phyloP scores from a whole-genome alignment of 768 basidiomycete species.

The Termitomyces sp. region DNA sequence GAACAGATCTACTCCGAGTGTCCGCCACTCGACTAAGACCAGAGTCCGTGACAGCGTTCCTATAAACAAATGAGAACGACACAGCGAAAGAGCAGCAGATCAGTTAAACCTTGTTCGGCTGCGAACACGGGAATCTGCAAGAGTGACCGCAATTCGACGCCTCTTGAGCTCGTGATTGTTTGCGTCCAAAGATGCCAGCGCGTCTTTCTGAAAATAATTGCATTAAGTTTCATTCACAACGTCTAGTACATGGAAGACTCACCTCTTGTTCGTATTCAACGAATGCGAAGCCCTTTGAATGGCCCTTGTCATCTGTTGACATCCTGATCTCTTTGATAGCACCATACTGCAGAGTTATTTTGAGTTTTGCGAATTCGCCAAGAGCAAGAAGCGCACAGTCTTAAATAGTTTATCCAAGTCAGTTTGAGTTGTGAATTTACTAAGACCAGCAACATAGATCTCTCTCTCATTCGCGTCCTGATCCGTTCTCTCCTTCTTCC shows the following conservation, averaged over 20 bases:
- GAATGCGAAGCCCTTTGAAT: constrained; percentile 85
- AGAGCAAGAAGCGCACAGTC: constrained; percentile 43
- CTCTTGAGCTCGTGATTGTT: constrained; percentile 90
- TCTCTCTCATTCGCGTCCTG: constrained; percentile 81
- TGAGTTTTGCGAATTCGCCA: not conserved
- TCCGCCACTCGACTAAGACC: constrained; percentile 57
- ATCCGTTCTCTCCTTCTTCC: constrained; percentile 88
- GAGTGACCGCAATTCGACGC: constrained; percentile 84
- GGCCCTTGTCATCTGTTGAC: constrained; percentile 64
- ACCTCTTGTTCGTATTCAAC: constrained; percentile 88
- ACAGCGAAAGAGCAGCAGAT: not conserved
- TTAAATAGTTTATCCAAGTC: constrained; percentile 81
- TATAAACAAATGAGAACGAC: constrained; percentile 11
- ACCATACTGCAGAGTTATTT: constrained; percentile 59
- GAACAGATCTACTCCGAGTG: constrained; percentile 65
- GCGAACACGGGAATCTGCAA: constrained; percentile 71
- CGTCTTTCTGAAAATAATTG: constrained; percentile 49
- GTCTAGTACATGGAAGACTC: constrained; percentile 13
- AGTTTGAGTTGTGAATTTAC: constrained; percentile 67
- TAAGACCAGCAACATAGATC: constrained; percentile 84
- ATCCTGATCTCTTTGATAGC: constrained; percentile 78
- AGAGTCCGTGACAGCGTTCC: constrained; percentile 45
- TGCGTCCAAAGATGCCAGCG: constrained; percentile 64
- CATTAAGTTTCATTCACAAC: not conserved
- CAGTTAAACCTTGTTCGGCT: constrained; percentile 45